phyloP scores from a whole-genome alignment of 441 rosid species.

The Syzygium malaccense region DNA sequence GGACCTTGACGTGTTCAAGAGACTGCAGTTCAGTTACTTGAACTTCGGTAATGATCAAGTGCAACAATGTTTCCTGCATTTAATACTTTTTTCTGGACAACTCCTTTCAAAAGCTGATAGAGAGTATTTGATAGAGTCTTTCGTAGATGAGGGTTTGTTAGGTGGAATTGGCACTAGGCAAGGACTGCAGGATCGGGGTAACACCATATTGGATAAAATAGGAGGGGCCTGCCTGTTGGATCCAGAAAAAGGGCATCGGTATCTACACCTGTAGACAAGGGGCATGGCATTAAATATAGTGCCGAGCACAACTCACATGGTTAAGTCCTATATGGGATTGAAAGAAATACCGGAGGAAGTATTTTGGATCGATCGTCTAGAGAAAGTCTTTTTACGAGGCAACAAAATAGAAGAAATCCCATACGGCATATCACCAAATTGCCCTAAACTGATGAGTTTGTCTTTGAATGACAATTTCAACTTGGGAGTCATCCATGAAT shows the following conservation, averaged over 20 bases:
- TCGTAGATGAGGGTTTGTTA: neutral
- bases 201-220: neutral
- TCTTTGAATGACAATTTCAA: accelerated
- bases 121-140: neutral
- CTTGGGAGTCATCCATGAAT: neutral
- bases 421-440: neutral
- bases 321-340: neutral
- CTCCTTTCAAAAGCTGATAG: accelerated
- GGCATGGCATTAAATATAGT: neutral
- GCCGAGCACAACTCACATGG: neutral
- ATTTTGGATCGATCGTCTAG: neutral
- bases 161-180: neutral
- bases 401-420: neutral
- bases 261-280: accelerated
- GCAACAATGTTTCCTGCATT: neutral
- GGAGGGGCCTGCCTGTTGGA: neutral
- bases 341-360: neutral
- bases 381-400: neutral
- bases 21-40: neutral
- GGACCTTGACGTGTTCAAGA: neutral
- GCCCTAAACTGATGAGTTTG: neutral
- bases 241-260: neutral
- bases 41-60: neutral
- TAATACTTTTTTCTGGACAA: neutral
- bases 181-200: neutral